Percentiles rank a stretch among this genome's conserved stretches.
These are phyloP conservation scores for Aspergillus hiratsukae DNA, from an alignment of 2,329 filamentous ascomycete genomes.

Conservation along the genomic window DNA sequence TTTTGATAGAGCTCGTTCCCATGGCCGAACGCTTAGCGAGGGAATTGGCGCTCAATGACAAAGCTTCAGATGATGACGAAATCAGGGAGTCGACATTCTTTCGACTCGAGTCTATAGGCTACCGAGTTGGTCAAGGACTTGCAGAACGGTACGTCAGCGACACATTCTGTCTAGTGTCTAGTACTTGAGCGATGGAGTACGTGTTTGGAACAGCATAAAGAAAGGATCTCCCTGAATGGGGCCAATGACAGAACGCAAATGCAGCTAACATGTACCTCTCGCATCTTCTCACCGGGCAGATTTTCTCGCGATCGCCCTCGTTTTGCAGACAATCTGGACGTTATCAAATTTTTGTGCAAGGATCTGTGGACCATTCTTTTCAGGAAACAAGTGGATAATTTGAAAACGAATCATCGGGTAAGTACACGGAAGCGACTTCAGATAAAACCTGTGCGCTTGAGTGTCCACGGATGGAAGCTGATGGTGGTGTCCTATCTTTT, in stretches of 20 bases:
- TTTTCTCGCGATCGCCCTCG: constrained; percentile 66
- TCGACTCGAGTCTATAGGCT: constrained; percentile 77
- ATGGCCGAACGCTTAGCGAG: constrained; percentile 82
- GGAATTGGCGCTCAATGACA: constrained; percentile 49
- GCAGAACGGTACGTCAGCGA: constrained; percentile 66
- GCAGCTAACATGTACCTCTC: neutral
- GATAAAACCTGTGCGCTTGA: neutral
- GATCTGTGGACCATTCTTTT: constrained; percentile 94
- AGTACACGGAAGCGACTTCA: constrained; percentile 14
- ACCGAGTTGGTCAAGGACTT: constrained; percentile 85
- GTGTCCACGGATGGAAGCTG: neutral
- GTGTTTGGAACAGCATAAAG: neutral
- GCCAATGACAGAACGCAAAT: neutral
- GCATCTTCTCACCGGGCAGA: constrained; percentile 16
- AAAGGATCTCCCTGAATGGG: neutral
- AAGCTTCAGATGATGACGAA: constrained; percentile 56
- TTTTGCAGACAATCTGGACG: constrained; percentile 86
- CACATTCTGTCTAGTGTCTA: neutral
- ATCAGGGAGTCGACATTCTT: constrained; percentile 80
- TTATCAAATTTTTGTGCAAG: constrained; percentile 98
- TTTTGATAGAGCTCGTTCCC: constrained; percentile 94
- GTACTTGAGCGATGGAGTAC: neutral
- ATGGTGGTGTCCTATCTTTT: constrained; percentile 2
- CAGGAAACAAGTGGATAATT: constrained; percentile 94
- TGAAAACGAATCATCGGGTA: constrained; percentile 95